Conservation (phyloP, 2,329 filamentous ascomycete species). For the Alternaria sp. region DNA sequence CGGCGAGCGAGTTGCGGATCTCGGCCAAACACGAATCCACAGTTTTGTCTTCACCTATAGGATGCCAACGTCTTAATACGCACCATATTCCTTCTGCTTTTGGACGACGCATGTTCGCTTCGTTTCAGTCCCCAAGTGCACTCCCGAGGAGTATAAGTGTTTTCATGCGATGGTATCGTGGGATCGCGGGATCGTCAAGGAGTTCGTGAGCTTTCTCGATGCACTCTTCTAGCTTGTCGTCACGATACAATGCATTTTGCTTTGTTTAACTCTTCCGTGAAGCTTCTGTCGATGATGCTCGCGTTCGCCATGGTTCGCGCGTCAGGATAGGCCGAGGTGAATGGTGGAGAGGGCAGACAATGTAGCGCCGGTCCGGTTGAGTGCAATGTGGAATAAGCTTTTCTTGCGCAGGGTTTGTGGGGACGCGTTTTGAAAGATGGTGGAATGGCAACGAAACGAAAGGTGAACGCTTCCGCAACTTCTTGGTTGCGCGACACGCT, state of each 20-base stretch:
- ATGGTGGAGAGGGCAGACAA: too few relatives aligned
- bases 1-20: too few relatives aligned
- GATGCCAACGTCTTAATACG: background rate
- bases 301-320: too few relatives aligned
- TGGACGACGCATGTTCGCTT: background rate
- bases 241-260: background rate
- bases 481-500: too few relatives aligned
- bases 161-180: background rate
- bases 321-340: too few relatives aligned
- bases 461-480: too few relatives aligned
- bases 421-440: too few relatives aligned
- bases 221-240: background rate
- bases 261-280: background rate
- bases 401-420: too few relatives aligned
- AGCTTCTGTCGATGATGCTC: background rate
- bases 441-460: too few relatives aligned
- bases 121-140: background rate
- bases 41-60: background rate
- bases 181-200: background rate
- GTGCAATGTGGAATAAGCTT: too few relatives aligned
- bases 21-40: too few relatives aligned
- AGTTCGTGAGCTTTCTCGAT: background rate
- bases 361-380: too few relatives aligned
- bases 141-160: background rate
- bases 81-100: background rate